Percentiles rank a stretch among this genome's conserved stretches.
Conservation (phyloP, 768 basidiomycete species). For the Lyophyllum atratum region DNA sequence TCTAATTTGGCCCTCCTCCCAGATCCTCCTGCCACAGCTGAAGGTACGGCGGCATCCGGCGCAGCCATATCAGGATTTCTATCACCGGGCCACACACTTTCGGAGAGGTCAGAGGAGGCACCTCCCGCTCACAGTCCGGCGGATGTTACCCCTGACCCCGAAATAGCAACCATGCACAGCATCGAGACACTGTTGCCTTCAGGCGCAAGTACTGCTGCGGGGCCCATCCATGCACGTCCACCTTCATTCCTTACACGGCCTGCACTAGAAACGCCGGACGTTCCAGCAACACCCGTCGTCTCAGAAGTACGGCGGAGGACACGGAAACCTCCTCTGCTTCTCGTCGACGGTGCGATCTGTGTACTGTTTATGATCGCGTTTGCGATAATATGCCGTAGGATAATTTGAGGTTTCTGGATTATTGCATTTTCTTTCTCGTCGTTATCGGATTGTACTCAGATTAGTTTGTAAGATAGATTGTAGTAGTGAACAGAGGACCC, state of each 20-base stretch:
- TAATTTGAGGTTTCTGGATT: conserved; percentile 33
- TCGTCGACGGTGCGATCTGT: conserved; percentile 76
- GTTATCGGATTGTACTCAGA: conserved; percentile 7
- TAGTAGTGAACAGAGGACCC: neutral
- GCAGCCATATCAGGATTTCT: conserved; percentile 3
- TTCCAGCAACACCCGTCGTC: conserved; percentile 16
- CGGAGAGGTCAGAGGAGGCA: neutral
- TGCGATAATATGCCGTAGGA: conserved; percentile 66
- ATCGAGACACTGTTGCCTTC: conserved; percentile 12
- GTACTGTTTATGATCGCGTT: conserved; percentile 68
- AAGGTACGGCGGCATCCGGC: conserved; percentile 1
- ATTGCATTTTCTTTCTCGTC: conserved; percentile 5
- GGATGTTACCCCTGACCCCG: neutral
- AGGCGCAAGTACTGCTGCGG: neutral
- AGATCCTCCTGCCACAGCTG: conserved; percentile 45
- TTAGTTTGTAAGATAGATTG: conserved; percentile 4
- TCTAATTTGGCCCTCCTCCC: conserved; percentile 72
- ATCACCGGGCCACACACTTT: neutral
- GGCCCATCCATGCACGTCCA: conserved; percentile 8
- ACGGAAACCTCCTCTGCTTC: conserved; percentile 50
- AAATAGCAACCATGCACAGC: conserved; percentile 4
- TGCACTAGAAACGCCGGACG: conserved; percentile 9
- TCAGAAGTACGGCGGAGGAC: conserved; percentile 1
- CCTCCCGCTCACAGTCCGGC: neutral
- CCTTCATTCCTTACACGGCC: conserved; percentile 10